These are phyloP conservation scores for Mesembryanthemum crystallinum DNA, from an alignment of 148 eudicot genomes.

Conservation along the genomic window DNA sequence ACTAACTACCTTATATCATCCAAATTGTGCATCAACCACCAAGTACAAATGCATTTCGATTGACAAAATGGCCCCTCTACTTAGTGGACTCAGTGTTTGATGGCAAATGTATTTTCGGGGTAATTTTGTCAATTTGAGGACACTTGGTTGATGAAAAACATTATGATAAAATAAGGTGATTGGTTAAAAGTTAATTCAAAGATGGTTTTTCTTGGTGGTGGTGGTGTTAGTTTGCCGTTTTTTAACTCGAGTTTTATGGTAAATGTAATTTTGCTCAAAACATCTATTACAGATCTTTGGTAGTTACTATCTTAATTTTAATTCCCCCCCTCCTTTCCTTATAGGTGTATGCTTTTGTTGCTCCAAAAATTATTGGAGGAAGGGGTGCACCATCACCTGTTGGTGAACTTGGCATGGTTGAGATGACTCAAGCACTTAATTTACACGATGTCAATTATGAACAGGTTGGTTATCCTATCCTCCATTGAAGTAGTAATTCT, in stretches of 20 bases:
- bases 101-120: neutral
- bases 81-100: neutral
- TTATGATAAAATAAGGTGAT: neutral
- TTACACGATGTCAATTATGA: conserved; percentile 74
- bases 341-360: conserved; percentile 90
- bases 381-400: conserved; percentile 95
- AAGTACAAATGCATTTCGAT: neutral
- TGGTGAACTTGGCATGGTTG: conserved; percentile 98
- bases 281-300: no score
- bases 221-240: neutral
- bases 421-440: conserved; percentile 90
- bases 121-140: neutral
- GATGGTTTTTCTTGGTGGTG: neutral
- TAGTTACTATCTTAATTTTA: neutral
- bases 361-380: conserved; percentile 97
- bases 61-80: neutral
- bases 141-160: neutral
- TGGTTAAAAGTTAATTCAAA: neutral
- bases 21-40: neutral
- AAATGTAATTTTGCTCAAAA: neutral
- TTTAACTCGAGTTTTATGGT: neutral
- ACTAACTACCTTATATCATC: neutral
- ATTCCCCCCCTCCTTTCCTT: neutral
- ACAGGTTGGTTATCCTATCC: conserved; percentile 51
- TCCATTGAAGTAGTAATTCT: neutral